Conservation (phyloP, 805 yeast genomes). For the Suhomyces tanzawaensis region DNA sequence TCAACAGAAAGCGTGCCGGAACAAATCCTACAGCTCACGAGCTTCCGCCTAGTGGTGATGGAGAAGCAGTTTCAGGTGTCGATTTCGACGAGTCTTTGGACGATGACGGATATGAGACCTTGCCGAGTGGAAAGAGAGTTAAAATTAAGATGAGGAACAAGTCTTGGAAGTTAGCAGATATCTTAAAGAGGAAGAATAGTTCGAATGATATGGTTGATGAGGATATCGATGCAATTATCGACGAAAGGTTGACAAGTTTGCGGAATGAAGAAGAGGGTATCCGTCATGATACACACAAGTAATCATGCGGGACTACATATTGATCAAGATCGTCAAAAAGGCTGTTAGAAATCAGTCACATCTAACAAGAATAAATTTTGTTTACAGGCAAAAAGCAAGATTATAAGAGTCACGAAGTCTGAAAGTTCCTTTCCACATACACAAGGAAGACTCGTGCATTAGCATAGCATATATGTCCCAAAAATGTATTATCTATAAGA, state of each 20-base stretch:
- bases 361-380: no score
- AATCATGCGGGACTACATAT: no score
- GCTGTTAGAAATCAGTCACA: no score
- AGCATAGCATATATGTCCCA: no score
- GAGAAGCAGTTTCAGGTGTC: conserved; percentile 22
- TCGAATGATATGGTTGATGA: conserved; percentile 27
- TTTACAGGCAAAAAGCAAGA: no score
- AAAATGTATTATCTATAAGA: no score
- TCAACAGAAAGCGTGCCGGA: conserved; percentile 46
- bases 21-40: conserved; percentile 48
- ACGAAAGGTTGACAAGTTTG: conserved; percentile 39
- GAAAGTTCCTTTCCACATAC: no score
- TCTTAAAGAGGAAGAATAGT: conserved; percentile 32
- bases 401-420: no score
- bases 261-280: conserved; percentile 8
- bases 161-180: conserved; percentile 33
- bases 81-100: conserved; percentile 30
- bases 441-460: no score
- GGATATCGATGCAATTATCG: conserved; percentile 55
- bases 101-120: conserved; percentile 47
- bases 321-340: no score
- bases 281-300: no score
- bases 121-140: conserved; percentile 74
- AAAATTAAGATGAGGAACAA: conserved; percentile 30
- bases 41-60: conserved; percentile 48